Evolutionary conservation across 805 yeast genomes (phyloP), one percentile per base, ranked within the genome.

Genomic region (Lachancea sp.): DNA sequence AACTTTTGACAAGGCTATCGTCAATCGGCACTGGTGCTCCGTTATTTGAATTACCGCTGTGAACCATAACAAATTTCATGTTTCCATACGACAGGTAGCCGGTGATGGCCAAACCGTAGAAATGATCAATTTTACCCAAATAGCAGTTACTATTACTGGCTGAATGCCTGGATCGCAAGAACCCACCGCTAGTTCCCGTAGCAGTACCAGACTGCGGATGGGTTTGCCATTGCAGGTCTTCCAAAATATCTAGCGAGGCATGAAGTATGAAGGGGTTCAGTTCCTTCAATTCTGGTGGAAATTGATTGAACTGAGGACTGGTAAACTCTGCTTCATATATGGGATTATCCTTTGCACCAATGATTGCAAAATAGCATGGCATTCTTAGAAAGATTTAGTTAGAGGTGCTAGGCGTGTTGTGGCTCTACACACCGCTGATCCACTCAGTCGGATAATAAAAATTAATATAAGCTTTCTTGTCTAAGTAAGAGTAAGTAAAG

Each of bases 41-140:
- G 29, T 36, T 45, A 2, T 45, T 50, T 32, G 48, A 69, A 36
- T 67, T 67, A 17, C 71, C 57, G 42, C 80, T 83, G 49, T 83
- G 86, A 2, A 83, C 65, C 48, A 92, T 71, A 16, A 92, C 62
- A 47, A 90, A 76, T 58, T 87, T 87, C 51, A 85, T 74, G 55
- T 87, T 89, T 4, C 96, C 90, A 38, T 88, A 88, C 0, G 96
- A 86, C 29, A 90, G 71, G 57, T 78, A 92, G 3, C 90, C 94
- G 41, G 87, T 83, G n/a, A 90, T 76, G 35, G 72, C 67, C 49
- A 79, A 77, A 4, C 92, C 94, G 59, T 89, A 86, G 60, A 87
- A 90, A 26, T 80, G 78, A 63, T 92, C 98, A 15, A 90, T 75
- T 33, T 75, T 75, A 34, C 90, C 89, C 46, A 88, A 65, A 54